phyloP scores from a whole-genome alignment of 2,329 filamentous ascomycete genomes.

The Boeremia exigua region DNA sequence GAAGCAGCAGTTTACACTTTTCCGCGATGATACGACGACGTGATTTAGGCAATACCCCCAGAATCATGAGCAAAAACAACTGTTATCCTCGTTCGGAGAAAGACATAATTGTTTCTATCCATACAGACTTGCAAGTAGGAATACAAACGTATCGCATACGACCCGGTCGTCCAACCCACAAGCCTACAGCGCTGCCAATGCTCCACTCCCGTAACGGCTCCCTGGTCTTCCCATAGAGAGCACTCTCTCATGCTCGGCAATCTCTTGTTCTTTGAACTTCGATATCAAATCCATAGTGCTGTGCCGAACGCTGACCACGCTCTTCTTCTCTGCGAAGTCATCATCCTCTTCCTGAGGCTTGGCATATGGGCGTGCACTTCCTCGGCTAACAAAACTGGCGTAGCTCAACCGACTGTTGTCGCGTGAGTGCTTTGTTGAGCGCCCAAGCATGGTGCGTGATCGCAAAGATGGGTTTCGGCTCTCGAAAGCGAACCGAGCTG shows the following conservation, averaged over 20 bases:
- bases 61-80: not conserved
- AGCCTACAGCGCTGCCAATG: slow-evolving; percentile 4
- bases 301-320: slow-evolving; percentile 44
- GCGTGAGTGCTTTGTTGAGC: slow-evolving; percentile 24
- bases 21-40: not conserved
- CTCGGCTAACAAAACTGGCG: slow-evolving; percentile 25
- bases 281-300: slow-evolving; percentile 51
- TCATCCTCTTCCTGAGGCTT: slow-evolving; percentile 22
- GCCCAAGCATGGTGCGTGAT: slow-evolving; percentile 22
- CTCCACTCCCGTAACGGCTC: slow-evolving; percentile 5
- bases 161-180: not conserved
- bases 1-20: too few relatives aligned
- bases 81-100: not conserved
- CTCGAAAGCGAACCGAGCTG: slow-evolving; percentile 28
- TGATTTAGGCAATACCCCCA: too few relatives aligned
- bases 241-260: slow-evolving; percentile 41
- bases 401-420: slow-evolving; percentile 32
- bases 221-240: slow-evolving; percentile 30
- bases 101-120: not conserved
- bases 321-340: slow-evolving; percentile 27
- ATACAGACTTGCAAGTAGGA: not conserved
- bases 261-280: slow-evolving; percentile 46
- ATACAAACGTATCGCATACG: not conserved
- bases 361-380: slow-evolving; percentile 25
- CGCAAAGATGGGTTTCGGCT: slow-evolving; percentile 21